Evolutionary conservation across 345 rosid species (phyloP).

Genomic region (Brassica cretica): DNA sequence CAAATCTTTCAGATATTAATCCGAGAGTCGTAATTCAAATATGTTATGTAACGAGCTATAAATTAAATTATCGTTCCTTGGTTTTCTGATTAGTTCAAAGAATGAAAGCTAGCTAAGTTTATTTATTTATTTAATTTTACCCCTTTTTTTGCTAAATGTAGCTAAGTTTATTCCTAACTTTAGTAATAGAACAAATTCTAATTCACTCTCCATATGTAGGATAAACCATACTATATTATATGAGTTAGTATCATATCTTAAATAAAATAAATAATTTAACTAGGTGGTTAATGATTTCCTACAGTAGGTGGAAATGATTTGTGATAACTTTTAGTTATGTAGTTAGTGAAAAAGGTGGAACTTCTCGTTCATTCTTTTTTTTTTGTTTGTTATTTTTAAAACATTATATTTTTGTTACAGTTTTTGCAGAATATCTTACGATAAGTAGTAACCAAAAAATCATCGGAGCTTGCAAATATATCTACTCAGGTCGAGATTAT

Average conservation of each 20-base stretch:
- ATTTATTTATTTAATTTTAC: too few relatives aligned
- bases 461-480: too few relatives aligned
- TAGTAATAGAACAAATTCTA: constrained; percentile 13
- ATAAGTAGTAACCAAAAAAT: too few relatives aligned
- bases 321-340: neutral
- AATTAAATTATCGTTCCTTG: neutral
- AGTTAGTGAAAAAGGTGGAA: neutral
- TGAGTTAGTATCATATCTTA: neutral
- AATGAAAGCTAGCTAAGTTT: neutral
- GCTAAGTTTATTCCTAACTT: constrained; percentile 23
- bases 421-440: too few relatives aligned
- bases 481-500: too few relatives aligned
- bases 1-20: constrained; percentile 1
- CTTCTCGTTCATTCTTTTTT: too few relatives aligned
- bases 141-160: too few relatives aligned
- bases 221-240: neutral
- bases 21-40: neutral
- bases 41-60: neutral
- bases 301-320: neutral
- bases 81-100: neutral
- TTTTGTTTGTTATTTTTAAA: too few relatives aligned
- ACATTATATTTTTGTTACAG: too few relatives aligned
- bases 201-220: neutral
- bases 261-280: neutral
- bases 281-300: neutral